phyloP scores from a whole-genome alignment of 495 filamentous ascomycete genomes.

The Xylaria acuta region DNA sequence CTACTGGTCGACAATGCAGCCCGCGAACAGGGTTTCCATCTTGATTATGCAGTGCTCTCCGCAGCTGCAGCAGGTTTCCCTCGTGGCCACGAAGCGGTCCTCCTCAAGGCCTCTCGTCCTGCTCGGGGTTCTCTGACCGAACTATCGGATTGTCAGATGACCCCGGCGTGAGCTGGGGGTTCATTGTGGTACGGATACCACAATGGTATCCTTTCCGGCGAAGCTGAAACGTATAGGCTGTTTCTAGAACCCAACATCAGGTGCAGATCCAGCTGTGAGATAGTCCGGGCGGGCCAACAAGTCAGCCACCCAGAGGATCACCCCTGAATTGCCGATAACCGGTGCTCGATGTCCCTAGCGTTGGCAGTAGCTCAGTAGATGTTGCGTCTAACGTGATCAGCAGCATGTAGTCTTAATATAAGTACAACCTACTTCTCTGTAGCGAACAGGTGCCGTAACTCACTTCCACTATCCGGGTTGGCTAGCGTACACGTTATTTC shows the following conservation, averaged over 20 bases:
- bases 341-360: not conserved
- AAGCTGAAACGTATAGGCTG: slow-evolving; percentile 14
- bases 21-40: slow-evolving; percentile 21
- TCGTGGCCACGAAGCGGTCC: slow-evolving; percentile 13
- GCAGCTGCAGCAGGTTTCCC: slow-evolving; percentile 15
- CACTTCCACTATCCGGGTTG: not conserved
- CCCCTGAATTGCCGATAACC: not conserved
- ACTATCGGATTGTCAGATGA: slow-evolving; percentile 10
- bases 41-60: slow-evolving; percentile 17
- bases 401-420: not conserved
- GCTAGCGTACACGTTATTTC: not conserved
- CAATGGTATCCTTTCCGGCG: slow-evolving; percentile 5
- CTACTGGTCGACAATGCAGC: slow-evolving; percentile 15
- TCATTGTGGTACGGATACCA: not conserved
- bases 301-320: not conserved
- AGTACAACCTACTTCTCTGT: not conserved
- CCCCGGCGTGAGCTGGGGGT: not conserved
- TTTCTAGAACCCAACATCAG: slow-evolving; percentile 18
- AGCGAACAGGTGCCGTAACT: not conserved
- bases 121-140: slow-evolving; percentile 12
- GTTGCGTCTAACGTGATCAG: not conserved
- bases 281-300: not conserved
- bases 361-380: not conserved
- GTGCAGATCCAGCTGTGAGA: slow-evolving; percentile 15
- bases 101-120: slow-evolving; percentile 5